Base-by-base conservation (phyloP, 2,329 filamentous ascomycete species). In the Ophiostoma triangulosporum region DNA sequence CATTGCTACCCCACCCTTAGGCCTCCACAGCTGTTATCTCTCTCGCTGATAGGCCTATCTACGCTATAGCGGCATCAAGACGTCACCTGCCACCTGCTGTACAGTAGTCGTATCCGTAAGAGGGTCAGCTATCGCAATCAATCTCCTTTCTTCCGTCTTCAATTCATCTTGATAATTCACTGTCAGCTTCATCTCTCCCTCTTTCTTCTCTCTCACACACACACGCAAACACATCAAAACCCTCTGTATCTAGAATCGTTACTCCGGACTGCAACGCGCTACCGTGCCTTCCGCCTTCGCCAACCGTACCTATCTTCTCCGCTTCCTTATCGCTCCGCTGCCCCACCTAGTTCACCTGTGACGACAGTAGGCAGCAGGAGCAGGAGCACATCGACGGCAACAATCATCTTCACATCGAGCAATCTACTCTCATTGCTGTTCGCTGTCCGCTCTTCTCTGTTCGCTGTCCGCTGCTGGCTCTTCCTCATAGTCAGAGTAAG, bases 1-100 rank as follows among this genome's bases (percentile, higher is more conserved):
- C 50, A 52, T 50, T 29, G n/a, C 36, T 50, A 52, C 54, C 54
- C 54, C 50, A 52, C 54, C 31, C 36, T 11, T 7, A 50, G 17
- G 33, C 26, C 48, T 40, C 50, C 50, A 35, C 46, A 33, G 29
- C 46, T 32, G 24, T 48, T 53, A 40, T 53, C 54, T 51, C 54
- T 51, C 27, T 31, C 32, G 43, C 51, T 40, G 54, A 56, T 56
- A 56, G 54, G 54, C 54, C 48, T 53, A 53, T 53, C 51, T 33
- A 45, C 24, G 51, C 45, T 46, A 24, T 52, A 24, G 45, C 35
- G 46, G 40, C 45, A 24, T 45, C 17, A n/a, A 43, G 54, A 56
- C 54, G 54, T 56, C 54, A 56, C 51, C 54, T 56, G 54, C 54
- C 51, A 53, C 54, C 29, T 40, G 20, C 38, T 51, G 48, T 48